phyloP scores from a whole-genome alignment of 352 stramenopile genomes.

The Blastocystis sp. region DNA sequence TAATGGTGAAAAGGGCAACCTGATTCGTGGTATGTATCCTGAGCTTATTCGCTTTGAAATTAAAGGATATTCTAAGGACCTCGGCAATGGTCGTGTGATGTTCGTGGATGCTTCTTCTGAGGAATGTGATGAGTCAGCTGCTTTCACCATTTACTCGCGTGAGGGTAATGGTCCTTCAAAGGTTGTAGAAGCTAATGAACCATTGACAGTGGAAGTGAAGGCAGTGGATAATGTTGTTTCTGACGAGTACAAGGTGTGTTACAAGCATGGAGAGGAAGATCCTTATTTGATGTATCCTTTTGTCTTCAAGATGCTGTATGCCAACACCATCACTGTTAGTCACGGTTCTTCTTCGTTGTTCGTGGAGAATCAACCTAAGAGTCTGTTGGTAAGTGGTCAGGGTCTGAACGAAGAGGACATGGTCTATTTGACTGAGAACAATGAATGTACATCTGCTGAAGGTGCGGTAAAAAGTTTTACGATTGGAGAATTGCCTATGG shows the following conservation, averaged over 20 bases:
- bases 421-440: background rate
- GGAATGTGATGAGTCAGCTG: background rate
- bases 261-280: slow-evolving; percentile 57
- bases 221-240: background rate
- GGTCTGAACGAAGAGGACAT: slow-evolving; percentile 19
- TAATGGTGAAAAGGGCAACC: background rate
- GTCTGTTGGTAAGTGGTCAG: background rate
- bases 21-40: slow-evolving; percentile 49
- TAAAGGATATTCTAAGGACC: background rate
- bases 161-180: background rate
- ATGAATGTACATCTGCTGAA: background rate
- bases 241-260: slow-evolving; percentile 40
- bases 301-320: slow-evolving; percentile 26
- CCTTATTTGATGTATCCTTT: slow-evolving; percentile 24
- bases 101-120: slow-evolving; percentile 11
- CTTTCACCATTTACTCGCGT: slow-evolving; percentile 39
- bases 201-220: background rate
- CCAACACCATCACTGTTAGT: background rate
- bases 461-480: background rate
- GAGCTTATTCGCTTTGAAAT: slow-evolving; percentile 10
- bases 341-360: slow-evolving; percentile 21
- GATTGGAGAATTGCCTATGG: background rate
- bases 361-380: slow-evolving; percentile 39
- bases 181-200: background rate
- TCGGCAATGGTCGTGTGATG: slow-evolving; percentile 20